Conservation (phyloP, 148 eudicot genomes). For the Vaccinium darrowii region DNA sequence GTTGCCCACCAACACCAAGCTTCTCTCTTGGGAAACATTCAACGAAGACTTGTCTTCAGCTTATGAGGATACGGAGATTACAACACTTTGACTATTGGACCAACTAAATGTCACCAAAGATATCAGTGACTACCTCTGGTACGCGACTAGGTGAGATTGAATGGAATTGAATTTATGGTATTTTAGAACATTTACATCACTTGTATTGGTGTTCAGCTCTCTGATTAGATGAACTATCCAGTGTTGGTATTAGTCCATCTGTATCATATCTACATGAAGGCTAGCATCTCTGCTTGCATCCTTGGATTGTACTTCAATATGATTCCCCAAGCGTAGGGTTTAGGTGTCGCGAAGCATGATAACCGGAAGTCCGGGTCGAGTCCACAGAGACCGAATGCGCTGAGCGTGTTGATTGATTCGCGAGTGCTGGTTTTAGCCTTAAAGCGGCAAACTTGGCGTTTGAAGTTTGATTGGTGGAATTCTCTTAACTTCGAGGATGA, state of each 20-base stretch:
- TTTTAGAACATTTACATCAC: background rate
- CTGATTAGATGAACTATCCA: conserved; percentile 25
- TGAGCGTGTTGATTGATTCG: too few relatives aligned
- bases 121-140: conserved; percentile 90
- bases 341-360: too few relatives aligned
- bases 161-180: background rate
- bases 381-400: too few relatives aligned
- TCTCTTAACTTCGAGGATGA: too few relatives aligned
- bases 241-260: conserved; percentile 59
- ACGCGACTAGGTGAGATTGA: conserved; percentile 65
- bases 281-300: too few relatives aligned
- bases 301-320: too few relatives aligned
- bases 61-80: conserved; percentile 42
- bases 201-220: background rate
- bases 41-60: conserved; percentile 52
- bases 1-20: conserved; percentile 43
- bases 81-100: conserved; percentile 65
- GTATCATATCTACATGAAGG: conserved; percentile 68
- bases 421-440: too few relatives aligned
- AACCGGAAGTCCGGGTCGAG: too few relatives aligned
- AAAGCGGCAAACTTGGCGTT: too few relatives aligned
- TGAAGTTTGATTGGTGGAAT: too few relatives aligned
- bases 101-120: conserved; percentile 87
- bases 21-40: conserved; percentile 65
- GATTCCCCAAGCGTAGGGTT: too few relatives aligned